Base-by-base conservation (phyloP, 2,329 filamentous ascomycete genomes). In the Capronia epimyces region DNA sequence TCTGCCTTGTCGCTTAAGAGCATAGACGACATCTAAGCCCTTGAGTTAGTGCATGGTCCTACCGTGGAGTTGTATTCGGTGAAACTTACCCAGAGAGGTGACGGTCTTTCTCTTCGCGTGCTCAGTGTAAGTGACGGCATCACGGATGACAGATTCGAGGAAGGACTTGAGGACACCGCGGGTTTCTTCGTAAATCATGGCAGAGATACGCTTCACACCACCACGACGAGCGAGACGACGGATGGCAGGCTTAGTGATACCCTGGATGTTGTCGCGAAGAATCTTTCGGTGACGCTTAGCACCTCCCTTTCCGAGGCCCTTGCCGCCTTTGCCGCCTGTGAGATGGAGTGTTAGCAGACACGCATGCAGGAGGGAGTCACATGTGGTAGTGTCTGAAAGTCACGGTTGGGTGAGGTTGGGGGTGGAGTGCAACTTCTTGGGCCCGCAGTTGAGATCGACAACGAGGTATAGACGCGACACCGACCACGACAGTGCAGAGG, bases 201-300 rank as follows among this genome's bases (percentile, higher is more conserved):
- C 90, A 68, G 89, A 95, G 69, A 96, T 96, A 95, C 90, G 90
- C 87, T 95, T 96, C 81, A 96, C 90, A 90, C 90, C 90, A 75
- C 90, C 90, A 93, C 74, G 74, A 66, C 74, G 74, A 59, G 73
- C 74, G 64, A 76, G 73, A 75, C 74, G 73, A 52, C 74, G 73
- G 65, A 76, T 76, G 52, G 74, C 74, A 59, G 74, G 73, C 71
- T 76, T 76, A 63, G 74, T 76, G 65, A 76, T 76, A 65, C 74
- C 74, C 65, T 76, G 74, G 66, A 76, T 76, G 71, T 76, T 76
- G 72, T 76, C 74, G 61, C 74, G 74, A 60, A 76, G 67, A 65
- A 76, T 76, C 73, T 76, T 76, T 60, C 74, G 72, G 62, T 76
- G 74, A 67, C 74, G 74, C 71, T 76, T 76, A 66, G 74, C 74